Evolutionary conservation across 768 basidiomycete genomes (phyloP), one percentile per base, ranked within the genome.

Genomic region (Russula ochroleuca): DNA sequence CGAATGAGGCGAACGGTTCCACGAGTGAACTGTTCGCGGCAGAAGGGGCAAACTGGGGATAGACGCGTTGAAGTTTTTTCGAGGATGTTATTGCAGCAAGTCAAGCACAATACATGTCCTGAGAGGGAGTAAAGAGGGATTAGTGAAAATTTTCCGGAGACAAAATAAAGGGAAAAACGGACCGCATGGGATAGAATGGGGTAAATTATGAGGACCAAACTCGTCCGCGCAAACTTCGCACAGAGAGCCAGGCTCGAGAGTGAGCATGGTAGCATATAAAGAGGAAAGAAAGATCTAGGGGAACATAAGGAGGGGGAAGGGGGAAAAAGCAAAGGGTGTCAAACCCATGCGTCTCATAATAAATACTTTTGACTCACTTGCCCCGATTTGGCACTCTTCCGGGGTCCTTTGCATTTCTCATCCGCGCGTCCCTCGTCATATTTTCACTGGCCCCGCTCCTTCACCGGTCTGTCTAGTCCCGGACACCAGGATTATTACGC

Each of bases 191-290:
- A 92, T 90, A 57, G 84, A 88, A 74, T 91, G 86, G 65, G 90
- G 90, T 66, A 83, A 77, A 74, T 84, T 85, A 70, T 85, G 85
- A 62, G 83, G 78, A 72, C 86, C 86, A 76, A 83, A 92, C 79
- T 91, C 88, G 77, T 91, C 89, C 72, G 89, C 89, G 80, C 90
- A 92, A 72, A 92, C 90, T 81, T 92, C 90, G 85, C 90, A 92
- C 75, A 85, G 81, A 74, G 87, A 90, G 76, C 87, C 87, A 75
- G 87, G 83, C 78, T 78, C 81, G 72, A 92, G 87, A 74, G 89
- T 87, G 78, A 92, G 84, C 90, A 92, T 92, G 54, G 66, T 67
- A 57, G 69, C 67, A 64, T 67, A 65, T 45, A 70, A 57, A 67
- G 65, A 59, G 52, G 54, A 52, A 19, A 56, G 52, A 59, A 63